A percentile compares a stretch with the other conserved stretches of the same genome.
phyloP scores from a whole-genome alignment of 805 yeast species.

The Yamadazyma olivae region DNA sequence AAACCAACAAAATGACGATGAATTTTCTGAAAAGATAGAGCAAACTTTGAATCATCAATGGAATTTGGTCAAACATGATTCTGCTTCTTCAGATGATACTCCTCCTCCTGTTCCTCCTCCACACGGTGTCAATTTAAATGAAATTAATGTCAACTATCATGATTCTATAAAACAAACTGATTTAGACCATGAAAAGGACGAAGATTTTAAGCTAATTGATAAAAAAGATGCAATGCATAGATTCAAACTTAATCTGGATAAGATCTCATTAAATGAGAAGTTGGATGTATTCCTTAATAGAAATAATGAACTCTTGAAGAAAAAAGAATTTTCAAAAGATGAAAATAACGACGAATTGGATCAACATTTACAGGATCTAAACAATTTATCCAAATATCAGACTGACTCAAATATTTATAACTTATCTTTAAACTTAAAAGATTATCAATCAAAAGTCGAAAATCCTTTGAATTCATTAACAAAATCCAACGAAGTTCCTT shows the following conservation, averaged over 20 bases:
- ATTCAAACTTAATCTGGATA: slow-evolving; percentile 21
- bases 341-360: slow-evolving; percentile 24
- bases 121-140: slow-evolving; percentile 13
- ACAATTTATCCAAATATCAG: slow-evolving; percentile 21
- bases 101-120: slow-evolving; percentile 32
- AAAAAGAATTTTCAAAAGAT: neutral
- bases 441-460: slow-evolving; percentile 18
- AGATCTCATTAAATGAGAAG: slow-evolving; percentile 42
- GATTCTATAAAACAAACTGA: slow-evolving; percentile 6
- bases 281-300: slow-evolving; percentile 38
- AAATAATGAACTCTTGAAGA: neutral
- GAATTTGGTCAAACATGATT: slow-evolving; percentile 8
- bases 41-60: slow-evolving; percentile 19
- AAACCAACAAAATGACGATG: slow-evolving; percentile 3
- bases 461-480: slow-evolving; percentile 33
- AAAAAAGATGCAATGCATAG: slow-evolving; percentile 12
- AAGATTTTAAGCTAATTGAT: slow-evolving; percentile 6
- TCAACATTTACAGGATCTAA: slow-evolving; percentile 30
- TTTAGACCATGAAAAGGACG: slow-evolving; percentile 14
- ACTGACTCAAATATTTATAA: slow-evolving; percentile 33
- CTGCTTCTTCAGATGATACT: slow-evolving; percentile 14
- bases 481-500: slow-evolving; percentile 20
- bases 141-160: slow-evolving; percentile 7
- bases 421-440: slow-evolving; percentile 28
- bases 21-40: slow-evolving; percentile 12